Evolutionary conservation across 2,329 filamentous ascomycete species (phyloP), one percentile per base, ranked within the genome.

Genomic region (Monascus ruber): DNA sequence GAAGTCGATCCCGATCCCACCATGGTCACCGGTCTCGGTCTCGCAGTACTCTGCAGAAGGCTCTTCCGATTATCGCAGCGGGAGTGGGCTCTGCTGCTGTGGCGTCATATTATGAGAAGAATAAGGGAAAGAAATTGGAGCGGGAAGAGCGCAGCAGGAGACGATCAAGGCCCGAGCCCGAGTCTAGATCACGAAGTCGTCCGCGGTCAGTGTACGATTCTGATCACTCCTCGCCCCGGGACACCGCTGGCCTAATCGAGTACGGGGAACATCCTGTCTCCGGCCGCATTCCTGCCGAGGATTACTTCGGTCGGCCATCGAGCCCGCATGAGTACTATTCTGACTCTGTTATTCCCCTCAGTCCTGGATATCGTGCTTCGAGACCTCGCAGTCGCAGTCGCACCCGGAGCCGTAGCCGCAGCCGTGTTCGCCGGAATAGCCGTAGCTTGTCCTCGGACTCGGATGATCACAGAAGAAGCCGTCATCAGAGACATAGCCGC

Each of bases 221-320:
- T 11, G 64, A 68, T 29, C 10, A 2, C 6, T 6, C 6, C 2
- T 29, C 28, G 38, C 57, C 58, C 24, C 53, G 58, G 27, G 65
- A 68, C 49, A 65, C 62, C 48, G 63, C 69, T 51, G 69, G 66
- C 43, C 60, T 80, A 58, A 77, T 81, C 61, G 76, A 79, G 55
- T 81, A 81, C 56, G 77, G 77, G 47, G 69, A 72, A 53, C 72
- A 76, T 52, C 77, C 76, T 5, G 74, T 81, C 39, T 70, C 75
- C 48, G 71, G 73, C 49, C 74, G 74, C 49, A 67, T 68, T 36
- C 65, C 62, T 24, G 52, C 63, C 25, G 64, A 63, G 38, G 62
- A 69, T 44, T 68, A 70, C 45, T 67, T 70, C 44, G 63, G 66
- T 24, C 60, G 63, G 24, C 61, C 66, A 2, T 43, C 52, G 25